phyloP scores from a whole-genome alignment of 352 stramenopile genomes.

The Phytophthora pisi region DNA sequence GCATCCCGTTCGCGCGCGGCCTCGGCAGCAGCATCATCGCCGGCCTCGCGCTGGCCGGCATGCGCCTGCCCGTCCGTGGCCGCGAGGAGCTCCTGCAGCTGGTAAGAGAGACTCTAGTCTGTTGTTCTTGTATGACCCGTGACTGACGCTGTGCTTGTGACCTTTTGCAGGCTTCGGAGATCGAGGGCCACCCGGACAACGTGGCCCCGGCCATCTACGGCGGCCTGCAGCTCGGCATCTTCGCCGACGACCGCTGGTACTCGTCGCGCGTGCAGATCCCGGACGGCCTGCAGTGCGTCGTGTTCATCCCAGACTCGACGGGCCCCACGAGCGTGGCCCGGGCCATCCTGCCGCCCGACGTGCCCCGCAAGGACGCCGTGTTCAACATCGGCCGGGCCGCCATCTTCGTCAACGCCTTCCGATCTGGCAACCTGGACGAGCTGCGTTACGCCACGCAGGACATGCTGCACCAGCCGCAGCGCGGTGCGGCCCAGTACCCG shows the following conservation, averaged over 20 bases:
- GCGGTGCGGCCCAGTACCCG: slow-evolving; percentile 94
- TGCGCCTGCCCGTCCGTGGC: slow-evolving; percentile 88
- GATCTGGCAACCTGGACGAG: slow-evolving; percentile 97
- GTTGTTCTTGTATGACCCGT: neutral
- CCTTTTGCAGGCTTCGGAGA: slow-evolving; percentile 84
- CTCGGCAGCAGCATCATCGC: slow-evolving; percentile 98
- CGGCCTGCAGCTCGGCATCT: slow-evolving; percentile 95
- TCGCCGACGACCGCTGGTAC: slow-evolving; percentile 96
- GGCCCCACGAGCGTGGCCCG: slow-evolving; percentile 94
- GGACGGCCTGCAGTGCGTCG: slow-evolving; percentile 96
- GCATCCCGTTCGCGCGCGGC: slow-evolving; percentile 97
- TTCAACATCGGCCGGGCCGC: slow-evolving; percentile 97
- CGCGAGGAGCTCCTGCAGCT: slow-evolving; percentile 97
- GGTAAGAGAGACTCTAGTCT: slow-evolving; percentile 21
- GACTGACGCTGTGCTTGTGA: slow-evolving; percentile 11
- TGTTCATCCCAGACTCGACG: slow-evolving; percentile 98
- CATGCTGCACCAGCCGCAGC: slow-evolving; percentile 96
- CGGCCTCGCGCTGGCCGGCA: slow-evolving; percentile 96
- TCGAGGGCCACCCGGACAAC: slow-evolving; percentile 99
- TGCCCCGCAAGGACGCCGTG: slow-evolving; percentile 93
- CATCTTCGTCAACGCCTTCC: slow-evolving; percentile 97
- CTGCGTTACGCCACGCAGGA: slow-evolving; percentile 95
- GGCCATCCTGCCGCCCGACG: slow-evolving; percentile 91
- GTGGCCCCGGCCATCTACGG: slow-evolving; percentile 99
- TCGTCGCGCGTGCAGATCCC: slow-evolving; percentile 97